Evolutionary conservation across 2,329 filamentous ascomycete species (phyloP).

Genomic region (Aphanocladium album): DNA sequence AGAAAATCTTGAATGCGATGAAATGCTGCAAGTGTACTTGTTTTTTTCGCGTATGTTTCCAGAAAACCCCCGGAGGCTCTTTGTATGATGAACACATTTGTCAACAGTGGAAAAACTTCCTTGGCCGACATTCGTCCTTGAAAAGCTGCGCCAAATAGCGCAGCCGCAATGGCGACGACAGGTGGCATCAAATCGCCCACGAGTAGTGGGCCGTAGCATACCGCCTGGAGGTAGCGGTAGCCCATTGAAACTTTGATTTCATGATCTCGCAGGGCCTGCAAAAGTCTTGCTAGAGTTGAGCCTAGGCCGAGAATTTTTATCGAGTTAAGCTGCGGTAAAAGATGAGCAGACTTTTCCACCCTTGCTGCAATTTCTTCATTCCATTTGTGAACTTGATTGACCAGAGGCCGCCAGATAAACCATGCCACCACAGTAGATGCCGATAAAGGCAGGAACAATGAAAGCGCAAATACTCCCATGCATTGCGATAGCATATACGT

Average conservation of each 20-base stretch:
- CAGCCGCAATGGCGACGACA: not conserved
- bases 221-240: not conserved
- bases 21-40: not conserved
- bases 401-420: not conserved
- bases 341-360: not conserved
- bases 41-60: not conserved
- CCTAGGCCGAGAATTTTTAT: constrained; percentile 6
- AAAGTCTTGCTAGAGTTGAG: not conserved
- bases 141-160: not conserved
- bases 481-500: not conserved
- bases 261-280: not conserved
- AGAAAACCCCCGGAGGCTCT: not conserved
- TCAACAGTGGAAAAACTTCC: not conserved
- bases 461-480: not conserved
- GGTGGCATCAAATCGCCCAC: not conserved
- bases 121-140: not conserved
- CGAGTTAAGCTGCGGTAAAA: not conserved
- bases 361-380: not conserved
- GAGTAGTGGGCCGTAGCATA: not conserved
- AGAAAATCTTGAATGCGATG: not conserved
- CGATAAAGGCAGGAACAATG: not conserved
- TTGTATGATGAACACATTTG: not conserved
- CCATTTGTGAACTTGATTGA: not conserved
- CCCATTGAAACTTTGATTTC: not conserved
- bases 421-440: not conserved